Evolutionary conservation across 1,284 basidiomycete species (phyloP).

Genomic region (Cryptococcus sp.): DNA sequence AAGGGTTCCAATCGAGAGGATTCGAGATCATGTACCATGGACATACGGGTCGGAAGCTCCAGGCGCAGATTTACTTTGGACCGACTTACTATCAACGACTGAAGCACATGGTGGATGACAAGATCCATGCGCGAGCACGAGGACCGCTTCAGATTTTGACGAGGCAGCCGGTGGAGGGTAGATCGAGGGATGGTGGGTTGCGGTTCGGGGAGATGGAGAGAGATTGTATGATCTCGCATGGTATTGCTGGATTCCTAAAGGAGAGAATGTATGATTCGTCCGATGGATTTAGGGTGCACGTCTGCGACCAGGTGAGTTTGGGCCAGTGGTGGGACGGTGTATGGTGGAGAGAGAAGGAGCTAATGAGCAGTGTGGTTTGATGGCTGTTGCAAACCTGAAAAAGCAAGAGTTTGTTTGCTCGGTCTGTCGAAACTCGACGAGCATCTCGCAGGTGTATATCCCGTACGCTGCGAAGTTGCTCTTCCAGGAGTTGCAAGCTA

Average conservation of each 20-base stretch:
- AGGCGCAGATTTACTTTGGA: constrained; percentile 96
- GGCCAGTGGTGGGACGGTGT: background rate
- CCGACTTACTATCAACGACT: constrained; percentile 99
- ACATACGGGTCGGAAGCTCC: constrained; percentile 92
- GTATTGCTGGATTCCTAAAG: constrained; percentile 95
- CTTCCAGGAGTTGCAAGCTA: constrained; percentile 39
- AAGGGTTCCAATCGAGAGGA: constrained; percentile 92
- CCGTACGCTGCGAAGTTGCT: constrained; percentile 67
- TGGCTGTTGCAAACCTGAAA: constrained; percentile 84
- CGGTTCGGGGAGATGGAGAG: constrained; percentile 99
- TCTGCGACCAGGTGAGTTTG: constrained; percentile 75
- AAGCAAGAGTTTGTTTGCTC: constrained; percentile 54
- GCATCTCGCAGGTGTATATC: constrained; percentile 82
- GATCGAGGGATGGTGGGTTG: constrained; percentile 95
- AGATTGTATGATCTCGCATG: constrained; percentile 99
- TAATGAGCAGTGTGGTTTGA: constrained; percentile 71
- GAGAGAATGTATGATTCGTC: constrained; percentile 84
- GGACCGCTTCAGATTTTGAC: constrained; percentile 98
- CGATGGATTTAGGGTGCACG: constrained; percentile 91
- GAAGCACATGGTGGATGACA: constrained; percentile 99
- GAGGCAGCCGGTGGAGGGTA: constrained; percentile 97
- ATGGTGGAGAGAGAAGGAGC: no score
- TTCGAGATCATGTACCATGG: constrained; percentile 99
- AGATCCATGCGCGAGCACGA: constrained; percentile 95
- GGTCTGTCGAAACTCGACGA: constrained; percentile 90